Evolutionary conservation across 2,329 filamentous ascomycete species (phyloP).

Genomic region (Coniella vitis): DNA sequence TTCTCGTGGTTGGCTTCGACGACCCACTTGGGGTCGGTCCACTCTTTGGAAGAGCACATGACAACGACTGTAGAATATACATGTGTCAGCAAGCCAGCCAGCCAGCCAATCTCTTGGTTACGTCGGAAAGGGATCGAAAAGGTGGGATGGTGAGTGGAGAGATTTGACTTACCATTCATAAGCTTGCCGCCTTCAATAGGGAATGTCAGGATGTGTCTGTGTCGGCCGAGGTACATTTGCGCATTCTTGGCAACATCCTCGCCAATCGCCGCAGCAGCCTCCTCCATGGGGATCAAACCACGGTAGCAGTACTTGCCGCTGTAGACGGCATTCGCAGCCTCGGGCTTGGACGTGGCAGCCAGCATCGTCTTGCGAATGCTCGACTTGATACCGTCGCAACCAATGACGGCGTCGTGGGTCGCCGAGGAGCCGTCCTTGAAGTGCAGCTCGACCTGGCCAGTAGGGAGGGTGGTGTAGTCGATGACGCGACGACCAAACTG

Average conservation of each 20-base stretch:
- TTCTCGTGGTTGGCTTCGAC: conserved; percentile 8
- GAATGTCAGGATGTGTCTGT: conserved; percentile 14
- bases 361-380: conserved; percentile 43
- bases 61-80: conserved; percentile 29
- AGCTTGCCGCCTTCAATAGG: conserved; percentile 15
- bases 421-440: conserved; percentile 16
- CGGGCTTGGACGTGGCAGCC: conserved; percentile 29
- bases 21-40: conserved; percentile 12
- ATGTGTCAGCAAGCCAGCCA: conserved; percentile 50
- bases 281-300: conserved; percentile 41
- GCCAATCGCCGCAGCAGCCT: conserved; percentile 45
- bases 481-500: conserved; percentile 15
- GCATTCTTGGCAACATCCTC: conserved; percentile 24
- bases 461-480: conserved; percentile 6
- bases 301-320: conserved; percentile 53
- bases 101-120: too few species aligned
- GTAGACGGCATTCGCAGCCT: conserved; percentile 36
- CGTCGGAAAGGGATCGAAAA: background rate
- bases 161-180: conserved; percentile 15
- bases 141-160: background rate
- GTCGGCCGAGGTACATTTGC: conserved; percentile 18
- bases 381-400: conserved; percentile 22
- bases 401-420: conserved; percentile 19
- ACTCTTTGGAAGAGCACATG: conserved; percentile 17
- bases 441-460: conserved; percentile 4